A percentile compares a stretch with the other conserved stretches of the same genome.
These are phyloP conservation scores for Neotropicomus parvogracilis DNA, from an alignment of 1,284 basidiomycete species.

Conservation along the genomic window DNA sequence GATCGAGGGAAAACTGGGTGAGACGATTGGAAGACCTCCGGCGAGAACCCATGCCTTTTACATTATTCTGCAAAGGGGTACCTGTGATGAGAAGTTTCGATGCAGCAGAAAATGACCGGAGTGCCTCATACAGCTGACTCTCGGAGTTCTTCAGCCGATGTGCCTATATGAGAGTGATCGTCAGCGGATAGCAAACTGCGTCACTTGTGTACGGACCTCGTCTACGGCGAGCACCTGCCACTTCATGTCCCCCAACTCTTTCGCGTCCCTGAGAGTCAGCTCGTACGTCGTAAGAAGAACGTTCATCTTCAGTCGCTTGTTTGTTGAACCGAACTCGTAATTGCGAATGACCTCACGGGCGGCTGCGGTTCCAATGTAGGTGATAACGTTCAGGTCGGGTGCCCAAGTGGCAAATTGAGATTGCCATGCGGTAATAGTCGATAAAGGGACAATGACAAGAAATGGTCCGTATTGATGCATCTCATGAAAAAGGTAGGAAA, in stretches of 20 bases:
- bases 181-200: constrained; percentile 8
- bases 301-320: constrained; percentile 92
- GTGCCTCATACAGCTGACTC: constrained; percentile 93
- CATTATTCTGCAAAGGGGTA: constrained; percentile 98
- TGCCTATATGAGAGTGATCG: constrained; percentile 49
- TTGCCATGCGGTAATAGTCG: constrained; percentile 98
- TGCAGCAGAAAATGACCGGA: constrained; percentile 84
- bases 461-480: constrained; percentile 95
- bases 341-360: constrained; percentile 90
- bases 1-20: constrained; percentile 12
- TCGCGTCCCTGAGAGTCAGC: constrained; percentile 87
- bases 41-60: constrained; percentile 70
- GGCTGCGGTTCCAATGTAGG: constrained; percentile 89
- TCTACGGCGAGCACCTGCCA: constrained; percentile 98
- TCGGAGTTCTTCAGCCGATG: constrained; percentile 98
- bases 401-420: constrained; percentile 94
- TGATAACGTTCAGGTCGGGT: constrained; percentile 94
- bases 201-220: constrained; percentile 57
- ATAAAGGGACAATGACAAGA: constrained; percentile 96
- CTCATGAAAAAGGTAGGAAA: constrained; percentile 94
- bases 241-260: constrained; percentile 89
- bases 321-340: constrained; percentile 87
- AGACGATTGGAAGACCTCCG: background rate
- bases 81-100: constrained; percentile 97
- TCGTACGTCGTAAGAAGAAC: constrained; percentile 98